These are phyloP conservation scores for Coemansia sp. DNA, from an alignment of 192 early-diverging fungal species.

Conservation along the genomic window DNA sequence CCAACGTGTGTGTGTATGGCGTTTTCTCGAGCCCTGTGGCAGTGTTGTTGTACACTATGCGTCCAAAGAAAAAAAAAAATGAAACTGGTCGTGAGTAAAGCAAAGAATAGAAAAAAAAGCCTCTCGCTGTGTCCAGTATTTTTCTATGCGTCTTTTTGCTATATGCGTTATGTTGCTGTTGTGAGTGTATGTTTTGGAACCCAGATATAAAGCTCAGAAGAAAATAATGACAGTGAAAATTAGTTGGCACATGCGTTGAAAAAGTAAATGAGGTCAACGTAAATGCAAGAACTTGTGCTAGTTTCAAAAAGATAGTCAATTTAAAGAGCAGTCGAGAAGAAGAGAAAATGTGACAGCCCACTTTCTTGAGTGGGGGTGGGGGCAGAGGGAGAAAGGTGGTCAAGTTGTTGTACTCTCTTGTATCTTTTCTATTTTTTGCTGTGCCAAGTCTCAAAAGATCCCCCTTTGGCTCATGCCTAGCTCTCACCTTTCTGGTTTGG, in stretches of 20 bases:
- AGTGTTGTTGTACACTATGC: neutral
- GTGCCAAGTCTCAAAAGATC: too few relatives aligned
- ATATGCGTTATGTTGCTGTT: neutral
- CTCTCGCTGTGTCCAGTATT: neutral
- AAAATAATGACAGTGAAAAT: neutral
- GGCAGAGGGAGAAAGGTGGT: neutral
- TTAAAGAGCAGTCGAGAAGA: neutral
- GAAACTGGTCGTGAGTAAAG: neutral
- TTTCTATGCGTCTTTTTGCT: neutral
- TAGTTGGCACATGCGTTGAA: neutral
- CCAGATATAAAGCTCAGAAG: neutral
- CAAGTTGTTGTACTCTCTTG: neutral
- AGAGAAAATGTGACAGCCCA: neutral
- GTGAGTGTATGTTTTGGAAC: neutral
- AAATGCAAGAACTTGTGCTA: neutral
- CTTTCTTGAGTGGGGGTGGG: neutral
- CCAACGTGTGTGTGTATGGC: neutral
- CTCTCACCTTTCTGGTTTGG: neutral
- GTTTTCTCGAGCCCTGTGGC: neutral
- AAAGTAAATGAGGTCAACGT: neutral
- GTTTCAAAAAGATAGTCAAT: neutral
- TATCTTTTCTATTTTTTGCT: neutral
- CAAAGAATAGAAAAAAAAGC: neutral
- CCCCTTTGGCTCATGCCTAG: too few relatives aligned
- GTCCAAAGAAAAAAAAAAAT: slow-evolving; percentile 2